Evolutionary conservation across 768 basidiomycete genomes (phyloP).

Genomic region (Jaapia argillacea): DNA sequence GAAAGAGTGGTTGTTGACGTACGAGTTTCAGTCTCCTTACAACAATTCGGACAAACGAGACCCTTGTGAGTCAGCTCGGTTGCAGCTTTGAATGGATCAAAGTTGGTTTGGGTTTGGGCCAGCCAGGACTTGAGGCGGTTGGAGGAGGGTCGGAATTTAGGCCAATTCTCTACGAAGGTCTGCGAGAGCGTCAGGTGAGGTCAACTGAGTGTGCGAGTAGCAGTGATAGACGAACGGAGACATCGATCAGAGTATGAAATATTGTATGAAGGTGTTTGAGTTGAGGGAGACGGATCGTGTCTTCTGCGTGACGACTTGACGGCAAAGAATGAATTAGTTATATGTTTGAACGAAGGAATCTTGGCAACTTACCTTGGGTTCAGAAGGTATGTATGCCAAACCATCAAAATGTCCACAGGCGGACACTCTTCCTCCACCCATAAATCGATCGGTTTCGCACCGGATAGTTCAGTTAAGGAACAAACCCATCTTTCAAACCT

Average conservation of each 20-base stretch:
- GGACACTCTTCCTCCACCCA: slow-evolving; percentile 19
- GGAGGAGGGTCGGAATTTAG: slow-evolving; percentile 7
- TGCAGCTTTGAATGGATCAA: slow-evolving; percentile 25
- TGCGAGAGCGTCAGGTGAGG: too few relatives aligned
- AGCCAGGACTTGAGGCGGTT: slow-evolving; percentile 9
- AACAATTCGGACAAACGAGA: slow-evolving; percentile 26
- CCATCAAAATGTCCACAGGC: slow-evolving; percentile 31
- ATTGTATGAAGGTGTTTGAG: slow-evolving; percentile 1
- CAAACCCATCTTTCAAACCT: slow-evolving; percentile 29
- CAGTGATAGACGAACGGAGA: neutral
- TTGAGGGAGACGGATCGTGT: slow-evolving; percentile 1
- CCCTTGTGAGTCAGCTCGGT: slow-evolving; percentile 14
- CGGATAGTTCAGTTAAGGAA: too few relatives aligned
- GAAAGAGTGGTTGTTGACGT: slow-evolving; percentile 9
- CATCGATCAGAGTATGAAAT: neutral
- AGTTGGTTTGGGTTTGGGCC: slow-evolving; percentile 14
- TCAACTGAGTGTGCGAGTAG: slow-evolving; percentile 3
- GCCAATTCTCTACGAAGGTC: slow-evolving; percentile 9
- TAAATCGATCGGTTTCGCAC: slow-evolving; percentile 16
- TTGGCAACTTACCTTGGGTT: slow-evolving; percentile 24
- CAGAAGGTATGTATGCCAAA: slow-evolving; percentile 33
- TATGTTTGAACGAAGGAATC: neutral
- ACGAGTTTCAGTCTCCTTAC: slow-evolving; percentile 19
- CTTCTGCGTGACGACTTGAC: slow-evolving; percentile 15
- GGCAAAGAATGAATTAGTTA: neutral